Evolutionary conservation across 306 rosid genomes (phyloP).

Genomic region (Cajanus cajan): DNA sequence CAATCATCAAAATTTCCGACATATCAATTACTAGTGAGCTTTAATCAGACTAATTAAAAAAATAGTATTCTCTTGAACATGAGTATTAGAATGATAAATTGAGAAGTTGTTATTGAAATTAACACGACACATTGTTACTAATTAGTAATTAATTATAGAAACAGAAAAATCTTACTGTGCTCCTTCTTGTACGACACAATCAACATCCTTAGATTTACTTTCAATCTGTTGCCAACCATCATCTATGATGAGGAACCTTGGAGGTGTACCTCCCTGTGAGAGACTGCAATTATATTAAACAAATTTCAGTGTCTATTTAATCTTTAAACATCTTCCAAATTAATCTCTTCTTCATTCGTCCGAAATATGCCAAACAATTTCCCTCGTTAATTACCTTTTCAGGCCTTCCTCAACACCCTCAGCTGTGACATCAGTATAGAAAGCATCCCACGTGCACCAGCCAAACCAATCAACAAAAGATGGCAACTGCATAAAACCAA

Average conservation of each 20-base stretch:
- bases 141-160: neutral
- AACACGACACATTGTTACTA: neutral
- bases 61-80: neutral
- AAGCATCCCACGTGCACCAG: conserved; percentile 99
- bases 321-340: neutral
- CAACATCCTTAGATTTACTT: conserved; percentile 53
- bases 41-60: neutral
- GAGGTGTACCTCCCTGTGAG: conserved; percentile 82
- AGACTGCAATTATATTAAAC: conserved; percentile 55
- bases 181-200: conserved; percentile 80
- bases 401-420: conserved; percentile 93
- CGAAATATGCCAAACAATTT: neutral
- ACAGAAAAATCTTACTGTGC: conserved; percentile 71
- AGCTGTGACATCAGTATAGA: conserved; percentile 93
- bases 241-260: conserved; percentile 84
- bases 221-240: conserved; percentile 99
- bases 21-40: conserved; percentile 17
- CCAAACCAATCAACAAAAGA: conserved; percentile 93
- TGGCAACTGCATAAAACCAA: conserved; percentile 62
- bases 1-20: conserved; percentile 21
- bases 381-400: conserved; percentile 52
- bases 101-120: neutral
- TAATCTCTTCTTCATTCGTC: neutral
- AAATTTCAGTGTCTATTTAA: conserved; percentile 29
- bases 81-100: neutral